Evolutionary conservation across 192 early-diverging fungal species (phyloP).

Genomic region (Gonapodya prolifera): DNA sequence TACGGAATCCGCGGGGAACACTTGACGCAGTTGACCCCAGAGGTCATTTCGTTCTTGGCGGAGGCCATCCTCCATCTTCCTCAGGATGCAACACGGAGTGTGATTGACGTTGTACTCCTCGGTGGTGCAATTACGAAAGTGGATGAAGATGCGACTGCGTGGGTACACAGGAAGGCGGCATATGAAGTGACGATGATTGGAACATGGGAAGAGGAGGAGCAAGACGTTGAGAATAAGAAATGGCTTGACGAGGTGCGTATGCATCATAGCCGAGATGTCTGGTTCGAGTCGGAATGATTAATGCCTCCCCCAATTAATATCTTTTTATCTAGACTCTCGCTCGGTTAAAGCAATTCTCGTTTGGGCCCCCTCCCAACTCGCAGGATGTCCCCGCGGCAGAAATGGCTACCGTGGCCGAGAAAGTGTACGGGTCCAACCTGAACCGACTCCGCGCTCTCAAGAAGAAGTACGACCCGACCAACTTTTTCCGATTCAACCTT

Average conservation of each 20-base stretch:
- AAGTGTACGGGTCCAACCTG: slow-evolving; percentile 1
- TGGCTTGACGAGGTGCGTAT: neutral
- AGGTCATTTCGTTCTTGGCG: neutral
- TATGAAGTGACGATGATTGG: slow-evolving; percentile 1
- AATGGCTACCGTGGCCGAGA: neutral
- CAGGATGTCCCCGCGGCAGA: neutral
- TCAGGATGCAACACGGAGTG: neutral
- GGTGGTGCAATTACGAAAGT: neutral
- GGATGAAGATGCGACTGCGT: neutral
- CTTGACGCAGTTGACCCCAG: neutral
- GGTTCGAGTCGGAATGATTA: no score
- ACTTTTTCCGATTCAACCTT: slow-evolving; percentile 2
- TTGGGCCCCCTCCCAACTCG: neutral
- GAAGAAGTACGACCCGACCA: slow-evolving; percentile 2
- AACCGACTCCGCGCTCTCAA: neutral
- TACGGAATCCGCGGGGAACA: neutral
- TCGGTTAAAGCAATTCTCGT: neutral
- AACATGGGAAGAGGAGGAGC: neutral
- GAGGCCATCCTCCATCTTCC: neutral
- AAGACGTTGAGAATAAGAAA: neutral
- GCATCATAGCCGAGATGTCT: no score
- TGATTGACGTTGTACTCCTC: neutral
- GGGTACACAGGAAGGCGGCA: neutral
- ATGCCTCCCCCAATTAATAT: neutral
- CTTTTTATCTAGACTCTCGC: neutral